Evolutionary conservation across 805 yeast species (phyloP), one percentile per base, ranked within the genome.

Genomic region (Nakazawaea pomicola): DNA sequence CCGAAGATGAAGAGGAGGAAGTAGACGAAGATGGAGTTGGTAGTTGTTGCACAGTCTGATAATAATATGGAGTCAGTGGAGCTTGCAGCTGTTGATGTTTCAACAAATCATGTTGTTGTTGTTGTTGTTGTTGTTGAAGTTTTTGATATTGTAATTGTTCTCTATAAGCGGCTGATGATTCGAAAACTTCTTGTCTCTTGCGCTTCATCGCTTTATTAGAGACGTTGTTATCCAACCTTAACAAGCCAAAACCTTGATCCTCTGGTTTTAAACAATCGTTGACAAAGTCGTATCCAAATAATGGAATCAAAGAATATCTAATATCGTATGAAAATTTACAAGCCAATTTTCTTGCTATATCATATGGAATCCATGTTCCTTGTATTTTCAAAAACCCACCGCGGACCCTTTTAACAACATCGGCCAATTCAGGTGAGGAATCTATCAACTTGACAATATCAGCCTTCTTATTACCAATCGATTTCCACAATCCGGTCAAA

Each of bases 311-410:
- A 16, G 84, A 76, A 56, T 67, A 83, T 43, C 96, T 67, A 33
- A 89, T 83, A 43, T 80, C 77, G 59, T 74, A 88, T 62, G 95
- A 85, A 52, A 88, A 84, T 38, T 83, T 73, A 25, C 76, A 59
- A 3, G 95, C 91, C 40, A 89, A 64, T 24, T 74, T 62, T 45
- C 70, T 70, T 18, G 95, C 88, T 38, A 84, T 67, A 8, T 72
- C 74, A 53, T 62, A 82, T 2, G 95, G 91, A 29, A 88, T 62
- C 96, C 96, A 90, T 7, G 96, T 87, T 4, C 97, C 97, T 63
- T 89, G 97, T 49, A 90, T 87, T 65, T 88, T 88, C 49, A 89
- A 71, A 53, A 78, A 87, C 2, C 96, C 97, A 35, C 97, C 97
- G 41, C 96, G 67, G 12, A 89, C 87, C 38, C 96, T 73, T 51